phyloP scores from a whole-genome alignment of 176 grass and related monocot species.

The Rhynchospora breviuscula region DNA sequence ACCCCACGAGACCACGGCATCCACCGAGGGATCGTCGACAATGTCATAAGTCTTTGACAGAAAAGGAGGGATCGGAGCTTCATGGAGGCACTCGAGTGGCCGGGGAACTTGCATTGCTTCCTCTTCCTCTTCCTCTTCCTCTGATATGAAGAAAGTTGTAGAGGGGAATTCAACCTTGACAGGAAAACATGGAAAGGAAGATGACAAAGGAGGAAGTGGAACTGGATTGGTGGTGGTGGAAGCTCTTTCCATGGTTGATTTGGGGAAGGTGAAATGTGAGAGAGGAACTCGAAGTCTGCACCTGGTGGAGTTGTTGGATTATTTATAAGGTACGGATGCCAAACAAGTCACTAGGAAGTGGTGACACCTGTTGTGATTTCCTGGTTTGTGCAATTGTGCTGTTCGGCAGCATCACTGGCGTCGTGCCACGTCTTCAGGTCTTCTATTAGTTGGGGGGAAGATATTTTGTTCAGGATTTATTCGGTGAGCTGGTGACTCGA shows the following conservation, averaged over 20 bases:
- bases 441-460: no score
- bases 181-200: background rate
- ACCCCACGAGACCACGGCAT: conserved; percentile 75
- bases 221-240: no score
- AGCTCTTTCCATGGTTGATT: background rate
- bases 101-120: background rate
- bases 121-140: background rate
- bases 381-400: background rate
- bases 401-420: background rate
- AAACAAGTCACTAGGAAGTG: background rate
- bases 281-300: background rate
- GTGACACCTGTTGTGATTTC: background rate
- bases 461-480: no score
- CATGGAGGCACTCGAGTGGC: conserved; percentile 66
- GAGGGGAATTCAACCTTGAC: conserved; percentile 9
- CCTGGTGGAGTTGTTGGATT: background rate
- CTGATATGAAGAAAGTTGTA: conserved; percentile 24
- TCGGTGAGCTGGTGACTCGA: no score
- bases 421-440: background rate
- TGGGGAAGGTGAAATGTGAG: background rate
- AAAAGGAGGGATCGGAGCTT: conserved; percentile 59
- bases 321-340: background rate
- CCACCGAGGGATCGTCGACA: conserved; percentile 58
- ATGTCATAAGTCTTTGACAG: conserved; percentile 91
- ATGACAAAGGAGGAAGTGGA: background rate